Evolutionary conservation across 2,329 filamentous ascomycete genomes (phyloP).

Genomic region (Chalaropsis thielavioides): DNA sequence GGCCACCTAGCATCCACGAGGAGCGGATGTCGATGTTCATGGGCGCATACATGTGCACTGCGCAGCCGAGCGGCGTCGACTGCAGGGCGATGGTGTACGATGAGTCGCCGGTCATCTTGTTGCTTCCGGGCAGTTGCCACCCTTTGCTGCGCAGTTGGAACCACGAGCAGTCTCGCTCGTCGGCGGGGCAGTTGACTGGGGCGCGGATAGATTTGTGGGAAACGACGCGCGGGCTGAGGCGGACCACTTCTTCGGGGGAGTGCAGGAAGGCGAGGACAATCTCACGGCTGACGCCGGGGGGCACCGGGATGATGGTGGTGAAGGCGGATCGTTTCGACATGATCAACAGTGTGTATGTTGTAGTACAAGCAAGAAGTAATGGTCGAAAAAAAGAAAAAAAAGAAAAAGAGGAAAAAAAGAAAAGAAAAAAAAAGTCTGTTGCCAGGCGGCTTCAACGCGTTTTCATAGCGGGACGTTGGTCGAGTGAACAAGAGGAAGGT

Average conservation of each 20-base stretch:
- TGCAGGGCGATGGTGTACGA: constrained; percentile 71
- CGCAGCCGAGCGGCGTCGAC: constrained; percentile 55
- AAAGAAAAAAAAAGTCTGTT: not conserved
- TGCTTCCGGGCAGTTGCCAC: constrained; percentile 53
- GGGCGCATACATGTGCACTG: constrained; percentile 74
- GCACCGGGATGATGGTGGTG: constrained; percentile 67
- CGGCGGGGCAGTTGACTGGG: constrained; percentile 49
- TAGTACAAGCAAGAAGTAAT: not conserved
- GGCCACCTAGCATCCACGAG: constrained; percentile 63
- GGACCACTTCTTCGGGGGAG: constrained; percentile 69
- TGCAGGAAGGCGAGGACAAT: constrained; percentile 64
- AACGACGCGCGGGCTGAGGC: constrained; percentile 70
- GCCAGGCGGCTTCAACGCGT: not conserved
- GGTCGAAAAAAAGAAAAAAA: constrained; percentile 2
- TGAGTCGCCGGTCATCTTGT: constrained; percentile 39
- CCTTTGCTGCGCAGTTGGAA: constrained; percentile 68
- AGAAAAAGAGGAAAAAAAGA: not conserved
- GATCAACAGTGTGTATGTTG: not conserved
- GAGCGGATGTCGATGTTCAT: constrained; percentile 65
- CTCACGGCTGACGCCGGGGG: constrained; percentile 49
- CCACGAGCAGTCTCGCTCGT: constrained; percentile 59
- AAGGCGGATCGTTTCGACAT: constrained; percentile 61
- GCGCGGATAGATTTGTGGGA: constrained; percentile 54
- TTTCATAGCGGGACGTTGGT: not conserved
- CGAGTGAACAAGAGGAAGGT: not conserved